Base-by-base conservation (phyloP, 768 basidiomycete species). In the Leccinum subgranulosum region DNA sequence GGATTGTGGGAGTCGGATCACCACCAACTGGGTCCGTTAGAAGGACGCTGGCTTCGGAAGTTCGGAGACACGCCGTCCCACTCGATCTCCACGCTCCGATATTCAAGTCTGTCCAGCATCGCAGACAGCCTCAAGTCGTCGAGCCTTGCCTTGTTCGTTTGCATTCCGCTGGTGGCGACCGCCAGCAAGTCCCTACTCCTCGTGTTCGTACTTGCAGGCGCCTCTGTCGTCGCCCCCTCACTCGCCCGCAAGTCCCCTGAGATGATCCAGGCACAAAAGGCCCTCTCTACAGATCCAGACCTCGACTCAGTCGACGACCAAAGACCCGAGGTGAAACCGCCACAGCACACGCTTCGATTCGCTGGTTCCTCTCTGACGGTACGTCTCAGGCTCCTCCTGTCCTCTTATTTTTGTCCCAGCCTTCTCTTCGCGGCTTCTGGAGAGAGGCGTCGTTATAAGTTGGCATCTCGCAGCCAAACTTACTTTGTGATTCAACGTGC, bases 321-420 rank as follows among this genome's bases (percentile, higher is more conserved):
- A 31, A 55, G 55, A n/a, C n/a, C n/a, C n/a, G n/a, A 96, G 67
- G 84, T 95, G 41, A 81, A 81, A 69, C 81, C 81, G 53, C 76
- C 98, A n/a, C 80, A 81, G 34, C 87, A 93, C 66, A 94, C 94
- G 1, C 98, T 95, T 77, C 81, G 81, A 62, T 98, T 98, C 43
- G 82, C 86, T 6, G 94, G 94, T 95, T 97, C 69, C 79, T 98
- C 23, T 92, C 90, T 1, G 95, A 98, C 65, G 91, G 92, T 91
- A 53, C 47, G 82, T 71, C 33, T 27, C 21, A 29, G 29, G 29
- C 28, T 29, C 28, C 34, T 17, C 9, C 6, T 19, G 11, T 53
- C 33, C 46, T 50, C 43, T 17, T n/a, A 19, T 19, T 9, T 23
- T 23, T 6, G 43, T 23, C 19, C 12, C 10, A 8, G 2, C 19